Evolutionary conservation across 139 green algal species (phyloP).

Genomic region (Astrephomene gubernaculifera): DNA sequence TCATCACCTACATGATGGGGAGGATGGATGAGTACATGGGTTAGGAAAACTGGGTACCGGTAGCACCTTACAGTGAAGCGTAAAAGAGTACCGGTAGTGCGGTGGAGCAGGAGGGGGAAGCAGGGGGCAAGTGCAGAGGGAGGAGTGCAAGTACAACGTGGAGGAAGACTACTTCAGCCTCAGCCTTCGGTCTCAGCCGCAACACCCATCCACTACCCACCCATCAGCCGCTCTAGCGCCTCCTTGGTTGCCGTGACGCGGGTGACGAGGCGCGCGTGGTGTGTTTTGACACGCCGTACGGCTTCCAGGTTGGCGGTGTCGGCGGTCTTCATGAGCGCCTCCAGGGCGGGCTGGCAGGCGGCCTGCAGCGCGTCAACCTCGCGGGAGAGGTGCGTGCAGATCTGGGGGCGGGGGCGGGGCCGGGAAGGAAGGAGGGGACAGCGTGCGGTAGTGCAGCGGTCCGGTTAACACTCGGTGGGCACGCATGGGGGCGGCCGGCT

Average conservation of each 20-base stretch:
- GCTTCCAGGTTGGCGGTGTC: slow-evolving; percentile 81
- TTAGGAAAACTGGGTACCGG: no score
- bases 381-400: slow-evolving; percentile 62
- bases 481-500: no score
- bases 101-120: no score
- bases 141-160: no score
- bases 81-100: no score
- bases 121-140: no score
- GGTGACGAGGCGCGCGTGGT: slow-evolving; percentile 77
- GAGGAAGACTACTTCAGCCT: no score
- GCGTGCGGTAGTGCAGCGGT: no score
- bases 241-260: slow-evolving; percentile 72
- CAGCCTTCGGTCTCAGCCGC: no score
- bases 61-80: no score
- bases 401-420: not conserved
- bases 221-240: slow-evolving; percentile 80
- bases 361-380: slow-evolving; percentile 80
- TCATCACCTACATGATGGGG: slow-evolving; percentile 78
- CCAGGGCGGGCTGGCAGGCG: slow-evolving; percentile 74
- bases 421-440: not conserved
- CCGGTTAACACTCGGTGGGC: no score
- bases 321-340: slow-evolving; percentile 76
- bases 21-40: no score
- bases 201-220: slow-evolving; percentile 15
- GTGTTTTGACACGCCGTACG: slow-evolving; percentile 86